Conservation (phyloP, 192 early-diverging fungal species). For the Backusella parvicylindrica region DNA sequence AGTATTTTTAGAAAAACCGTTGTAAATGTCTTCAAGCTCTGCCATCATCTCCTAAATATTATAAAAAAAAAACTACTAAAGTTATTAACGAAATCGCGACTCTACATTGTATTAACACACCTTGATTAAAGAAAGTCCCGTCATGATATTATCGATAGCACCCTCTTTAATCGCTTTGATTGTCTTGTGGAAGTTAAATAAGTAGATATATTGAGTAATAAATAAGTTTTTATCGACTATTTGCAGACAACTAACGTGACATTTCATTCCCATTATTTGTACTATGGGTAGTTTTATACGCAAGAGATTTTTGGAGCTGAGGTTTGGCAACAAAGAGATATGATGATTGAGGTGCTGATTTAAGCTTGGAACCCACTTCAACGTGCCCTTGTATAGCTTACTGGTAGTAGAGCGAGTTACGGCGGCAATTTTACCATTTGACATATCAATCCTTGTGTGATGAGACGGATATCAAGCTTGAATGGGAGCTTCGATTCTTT, state of each 20-base stretch:
- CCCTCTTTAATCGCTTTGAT: not conserved
- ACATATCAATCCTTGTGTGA: not conserved
- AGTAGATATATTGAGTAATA: not conserved
- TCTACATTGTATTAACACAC: not conserved
- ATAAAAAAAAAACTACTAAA: no score
- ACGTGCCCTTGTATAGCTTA: not conserved
- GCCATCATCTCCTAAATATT: no score
- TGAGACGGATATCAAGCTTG: not conserved
- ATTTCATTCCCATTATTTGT: not conserved
- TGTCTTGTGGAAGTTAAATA: not conserved
- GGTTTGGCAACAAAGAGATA: not conserved
- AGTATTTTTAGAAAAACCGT: no score
- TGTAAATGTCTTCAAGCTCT: no score
- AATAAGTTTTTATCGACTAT: not conserved
- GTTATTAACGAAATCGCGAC: no score
- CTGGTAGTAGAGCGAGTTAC: not conserved
- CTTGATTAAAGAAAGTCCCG: not conserved
- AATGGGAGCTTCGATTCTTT: not conserved
- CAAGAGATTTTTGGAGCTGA: not conserved
- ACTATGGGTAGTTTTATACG: not conserved
- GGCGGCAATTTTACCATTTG: not conserved
- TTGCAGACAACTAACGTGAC: not conserved
- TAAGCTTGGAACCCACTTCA: not conserved
- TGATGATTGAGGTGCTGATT: not conserved
- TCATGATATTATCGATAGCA: not conserved